Percentiles rank a stretch among this genome's conserved stretches.
Evolutionary conservation across 2,329 filamentous ascomycete species (phyloP).

Genomic region (Bisporella sp.): DNA sequence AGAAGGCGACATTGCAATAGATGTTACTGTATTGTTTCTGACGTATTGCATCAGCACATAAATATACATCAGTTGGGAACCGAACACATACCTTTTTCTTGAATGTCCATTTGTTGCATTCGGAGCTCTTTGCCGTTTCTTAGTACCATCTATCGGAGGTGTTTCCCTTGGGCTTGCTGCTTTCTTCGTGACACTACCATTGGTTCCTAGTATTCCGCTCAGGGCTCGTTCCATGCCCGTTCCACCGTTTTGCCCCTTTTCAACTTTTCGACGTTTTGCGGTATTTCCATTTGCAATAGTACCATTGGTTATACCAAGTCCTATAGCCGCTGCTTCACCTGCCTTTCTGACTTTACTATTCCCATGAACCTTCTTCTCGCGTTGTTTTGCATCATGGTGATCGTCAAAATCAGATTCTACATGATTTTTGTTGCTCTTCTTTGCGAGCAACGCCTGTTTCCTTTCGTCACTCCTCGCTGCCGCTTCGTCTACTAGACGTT

Average conservation of each 20-base stretch:
- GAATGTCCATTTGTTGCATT: conserved; percentile 57
- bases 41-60: neutral
- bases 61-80: neutral
- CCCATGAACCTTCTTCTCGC: conserved; percentile 56
- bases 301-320: conserved; percentile 59
- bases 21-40: conserved; percentile 39
- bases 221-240: conserved; percentile 61
- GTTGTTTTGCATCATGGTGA: conserved; percentile 37
- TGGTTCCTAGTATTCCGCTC: conserved; percentile 47
- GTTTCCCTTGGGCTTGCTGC: conserved; percentile 62
- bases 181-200: conserved; percentile 45
- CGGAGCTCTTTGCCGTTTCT: conserved; percentile 62
- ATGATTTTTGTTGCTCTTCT: conserved; percentile 51
- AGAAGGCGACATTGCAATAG: conserved; percentile 57
- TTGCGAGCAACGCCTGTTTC: conserved; percentile 73
- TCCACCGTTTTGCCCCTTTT: conserved; percentile 51
- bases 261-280: conserved; percentile 75
- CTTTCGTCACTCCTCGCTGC: conserved; percentile 77
- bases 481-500: conserved; percentile 74
- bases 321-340: conserved; percentile 45
- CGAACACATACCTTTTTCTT: conserved; percentile 65
- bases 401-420: conserved; percentile 79
- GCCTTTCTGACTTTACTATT: conserved; percentile 57
- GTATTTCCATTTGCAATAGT: conserved; percentile 42
- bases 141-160: conserved; percentile 53